phyloP scores from a whole-genome alignment of 768 basidiomycete genomes.

The Sporobolomyces pararoseus region DNA sequence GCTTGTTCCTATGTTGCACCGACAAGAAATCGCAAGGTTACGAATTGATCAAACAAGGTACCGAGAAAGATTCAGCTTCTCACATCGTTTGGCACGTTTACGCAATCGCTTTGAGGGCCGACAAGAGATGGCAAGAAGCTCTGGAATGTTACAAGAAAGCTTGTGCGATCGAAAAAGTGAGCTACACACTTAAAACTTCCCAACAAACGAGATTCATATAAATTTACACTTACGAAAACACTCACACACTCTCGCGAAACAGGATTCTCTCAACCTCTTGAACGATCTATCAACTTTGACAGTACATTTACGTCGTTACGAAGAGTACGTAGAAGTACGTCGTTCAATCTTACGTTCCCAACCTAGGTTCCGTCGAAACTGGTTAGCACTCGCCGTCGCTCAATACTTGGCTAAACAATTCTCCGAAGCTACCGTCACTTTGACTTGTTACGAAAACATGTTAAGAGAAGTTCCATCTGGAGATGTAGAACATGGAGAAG shows the following conservation, averaged over 20 bases:
- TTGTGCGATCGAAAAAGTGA: slow-evolving; percentile 78
- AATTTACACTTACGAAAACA: no score
- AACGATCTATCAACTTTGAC: slow-evolving; percentile 85
- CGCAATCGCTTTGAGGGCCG: slow-evolving; percentile 87
- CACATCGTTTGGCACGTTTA: slow-evolving; percentile 99
- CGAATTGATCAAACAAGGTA: slow-evolving; percentile 76
- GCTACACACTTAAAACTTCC: background rate
- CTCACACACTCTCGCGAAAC: background rate
- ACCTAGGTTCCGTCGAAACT: slow-evolving; percentile 78
- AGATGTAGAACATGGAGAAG: slow-evolving; percentile 79
- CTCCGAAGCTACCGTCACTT: slow-evolving; percentile 63
- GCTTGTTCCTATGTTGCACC: slow-evolving; percentile 75
- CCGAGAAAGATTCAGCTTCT: slow-evolving; percentile 65
- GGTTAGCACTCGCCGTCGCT: slow-evolving; percentile 83
- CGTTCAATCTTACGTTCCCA: slow-evolving; percentile 72
- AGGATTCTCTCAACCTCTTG: slow-evolving; percentile 93
- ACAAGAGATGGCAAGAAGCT: slow-evolving; percentile 92
- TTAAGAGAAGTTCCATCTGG: slow-evolving; percentile 65
- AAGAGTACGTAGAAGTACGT: slow-evolving; percentile 73
- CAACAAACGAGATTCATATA: no score
- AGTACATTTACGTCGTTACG: slow-evolving; percentile 77
- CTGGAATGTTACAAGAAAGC: slow-evolving; percentile 88
- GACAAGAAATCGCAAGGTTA: slow-evolving; percentile 75
- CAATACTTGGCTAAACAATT: slow-evolving; percentile 77
- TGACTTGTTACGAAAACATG: slow-evolving; percentile 65